Evolutionary conservation across 2,329 filamentous ascomycete species (phyloP), one percentile per base, ranked within the genome.

Genomic region (Paecilomyces fulvus): DNA sequence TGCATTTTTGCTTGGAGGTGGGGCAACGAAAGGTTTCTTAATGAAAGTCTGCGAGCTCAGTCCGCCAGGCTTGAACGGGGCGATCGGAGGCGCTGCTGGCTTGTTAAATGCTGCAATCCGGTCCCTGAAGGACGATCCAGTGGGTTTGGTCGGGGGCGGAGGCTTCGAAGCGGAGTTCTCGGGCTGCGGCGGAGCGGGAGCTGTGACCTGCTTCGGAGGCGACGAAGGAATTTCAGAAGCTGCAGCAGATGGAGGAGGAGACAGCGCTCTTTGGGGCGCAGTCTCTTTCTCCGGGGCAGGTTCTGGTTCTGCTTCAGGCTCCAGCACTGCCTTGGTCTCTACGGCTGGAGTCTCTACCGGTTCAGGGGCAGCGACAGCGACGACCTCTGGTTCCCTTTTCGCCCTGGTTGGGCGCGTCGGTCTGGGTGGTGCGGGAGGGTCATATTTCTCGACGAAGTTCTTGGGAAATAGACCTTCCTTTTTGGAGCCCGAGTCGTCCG

Each of bases 31-130:
- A 0, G 92, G 91, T 74, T 97, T 97, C 80, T 92, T 96, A 73
- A 99, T 86, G 68, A 97, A 77, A 57, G 83, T 80, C 30, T 80
- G 77, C 10, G 75, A 70, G 56, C 80, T 74, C 25, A 87, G 75
- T 1, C 84, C 84, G 58, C 81, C 80, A 20, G 91, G 90, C 70
- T 95, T 95, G 76, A 95, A 92, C 1, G 94, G 94, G n/a, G 90
- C 83, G 58, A 94, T 79, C 8, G 94, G 94, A 2, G 91, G 85
- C 5, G 91, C 90, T 37, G 89, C 84, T 49, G 89, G 79, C 70
- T 92, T 94, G 74, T 99, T 99, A 77, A 99, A 99, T 49, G 94
- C 92, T 31, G 94, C 94, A 69, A 99, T 96, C 60, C 94, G 89
- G 74, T 97, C 94, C 69, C 84, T 92, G 77, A 99, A 97, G 1